phyloP scores from a whole-genome alignment of 345 rosid species.

The Camelina neglecta region DNA sequence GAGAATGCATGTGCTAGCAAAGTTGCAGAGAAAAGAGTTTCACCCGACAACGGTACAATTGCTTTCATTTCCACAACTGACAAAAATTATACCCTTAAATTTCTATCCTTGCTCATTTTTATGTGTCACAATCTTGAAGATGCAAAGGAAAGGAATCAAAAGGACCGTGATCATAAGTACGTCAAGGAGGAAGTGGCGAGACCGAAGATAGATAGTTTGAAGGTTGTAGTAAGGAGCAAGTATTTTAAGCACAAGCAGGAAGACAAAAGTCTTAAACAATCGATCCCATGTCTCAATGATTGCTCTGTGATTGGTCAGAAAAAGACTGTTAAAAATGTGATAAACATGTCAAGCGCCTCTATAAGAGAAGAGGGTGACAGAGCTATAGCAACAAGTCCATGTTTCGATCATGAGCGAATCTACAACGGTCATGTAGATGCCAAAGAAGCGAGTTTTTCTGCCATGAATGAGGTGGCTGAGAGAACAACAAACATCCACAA shows the following conservation, averaged over 20 bases:
- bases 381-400: conserved; percentile 23
- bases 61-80: background rate
- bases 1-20: conserved; percentile 45
- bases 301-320: conserved; percentile 39
- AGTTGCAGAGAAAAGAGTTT: conserved; percentile 40
- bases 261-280: conserved; percentile 38
- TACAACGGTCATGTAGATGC: conserved; percentile 25
- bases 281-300: conserved; percentile 37
- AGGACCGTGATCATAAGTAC: conserved; percentile 29
- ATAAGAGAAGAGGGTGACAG: conserved; percentile 25
- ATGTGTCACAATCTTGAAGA: conserved; percentile 16
- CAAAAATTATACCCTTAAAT: background rate
- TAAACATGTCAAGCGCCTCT: conserved; percentile 16
- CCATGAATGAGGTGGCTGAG: conserved; percentile 32
- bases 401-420: conserved; percentile 25
- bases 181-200: conserved; percentile 38
- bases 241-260: conserved; percentile 66
- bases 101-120: conserved; percentile 8
- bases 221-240: conserved; percentile 64
- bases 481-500: conserved; percentile 24
- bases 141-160: conserved; percentile 32
- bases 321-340: conserved; percentile 20
- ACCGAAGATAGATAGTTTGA: conserved; percentile 52
- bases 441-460: conserved; percentile 26
- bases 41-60: conserved; percentile 30